Evolutionary conservation across 441 rosid species (phyloP).

Genomic region (Metrosideros polymorpha): DNA sequence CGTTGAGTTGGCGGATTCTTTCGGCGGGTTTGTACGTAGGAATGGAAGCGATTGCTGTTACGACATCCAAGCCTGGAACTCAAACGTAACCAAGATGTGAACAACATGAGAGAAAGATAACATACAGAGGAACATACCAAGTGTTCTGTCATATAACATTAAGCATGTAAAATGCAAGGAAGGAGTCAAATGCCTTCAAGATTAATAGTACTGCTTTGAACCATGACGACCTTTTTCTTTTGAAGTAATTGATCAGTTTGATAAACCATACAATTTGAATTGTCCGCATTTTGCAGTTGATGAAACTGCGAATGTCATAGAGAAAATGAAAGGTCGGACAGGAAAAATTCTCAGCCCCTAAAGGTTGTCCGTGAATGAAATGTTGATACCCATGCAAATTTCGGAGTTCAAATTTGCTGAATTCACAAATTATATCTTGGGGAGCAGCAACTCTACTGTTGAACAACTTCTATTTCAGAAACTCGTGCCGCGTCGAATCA

Average conservation of each 20-base stretch:
- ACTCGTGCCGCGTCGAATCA: rapidly evolving
- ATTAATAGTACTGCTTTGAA: not conserved
- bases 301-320: not conserved
- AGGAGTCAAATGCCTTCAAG: not conserved
- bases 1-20: slow-evolving; percentile 56
- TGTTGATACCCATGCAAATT: not conserved
- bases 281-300: not conserved
- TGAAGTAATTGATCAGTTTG: not conserved
- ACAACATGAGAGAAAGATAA: not conserved
- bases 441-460: not conserved
- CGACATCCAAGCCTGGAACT: slow-evolving; percentile 65
- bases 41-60: slow-evolving; percentile 57
- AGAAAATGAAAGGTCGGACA: not conserved
- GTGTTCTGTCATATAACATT: not conserved
- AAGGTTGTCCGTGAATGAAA: not conserved
- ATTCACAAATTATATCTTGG: not conserved
- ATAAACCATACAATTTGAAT: not conserved
- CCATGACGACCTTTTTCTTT: not conserved
- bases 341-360: not conserved
- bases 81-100: not conserved
- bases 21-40: slow-evolving; percentile 71
- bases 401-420: not conserved
- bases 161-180: not conserved
- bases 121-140: not conserved
- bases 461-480: not conserved